A percentile compares a stretch with the other conserved stretches of the same genome.
Conservation (phyloP, 31 red algal genomes). For the Asparagopsis taxiformis region DNA sequence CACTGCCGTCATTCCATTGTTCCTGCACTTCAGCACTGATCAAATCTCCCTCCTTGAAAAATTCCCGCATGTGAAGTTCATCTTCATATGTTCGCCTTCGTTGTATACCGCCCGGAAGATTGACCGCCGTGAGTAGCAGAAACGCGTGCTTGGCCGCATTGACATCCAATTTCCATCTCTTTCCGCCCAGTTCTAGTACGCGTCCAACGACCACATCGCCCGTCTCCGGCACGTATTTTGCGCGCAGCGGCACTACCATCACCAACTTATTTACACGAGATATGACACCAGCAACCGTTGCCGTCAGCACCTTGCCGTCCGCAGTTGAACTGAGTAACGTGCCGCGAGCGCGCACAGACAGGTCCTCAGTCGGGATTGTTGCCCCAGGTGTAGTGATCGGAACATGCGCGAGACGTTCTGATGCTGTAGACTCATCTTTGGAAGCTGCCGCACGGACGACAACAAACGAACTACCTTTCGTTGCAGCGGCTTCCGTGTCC, state of each 20-base stretch:
- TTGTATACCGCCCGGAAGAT: conserved; percentile 86
- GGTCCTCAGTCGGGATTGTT: conserved; percentile 61
- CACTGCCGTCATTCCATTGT: conserved; percentile 69
- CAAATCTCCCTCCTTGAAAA: conserved; percentile 84
- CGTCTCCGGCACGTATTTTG: conserved; percentile 89
- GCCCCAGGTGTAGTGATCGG: conserved; percentile 75
- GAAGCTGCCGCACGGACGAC: conserved; percentile 25
- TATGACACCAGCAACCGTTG: conserved; percentile 82
- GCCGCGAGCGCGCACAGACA: conserved; percentile 82
- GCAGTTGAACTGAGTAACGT: conserved; percentile 51
- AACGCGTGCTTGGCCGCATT: conserved; percentile 76
- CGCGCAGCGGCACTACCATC: conserved; percentile 75
- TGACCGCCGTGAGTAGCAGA: conserved; percentile 85
- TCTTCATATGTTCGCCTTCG: conserved; percentile 84
- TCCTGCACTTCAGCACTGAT: conserved; percentile 96
- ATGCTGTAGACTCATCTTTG: conserved; percentile 3
- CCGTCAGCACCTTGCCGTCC: conserved; percentile 54
- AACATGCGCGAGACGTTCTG: conserved; percentile 52
- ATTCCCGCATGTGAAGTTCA: conserved; percentile 92
- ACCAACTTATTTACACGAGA: conserved; percentile 93
- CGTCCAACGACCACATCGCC: conserved; percentile 97
- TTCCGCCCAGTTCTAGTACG: conserved; percentile 66
- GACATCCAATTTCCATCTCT: conserved; percentile 84
- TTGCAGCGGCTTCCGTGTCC: neutral
- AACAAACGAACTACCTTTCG: neutral